These are phyloP conservation scores for Pueraria montana DNA, from an alignment of 306 rosid genomes.

Conservation along the genomic window DNA sequence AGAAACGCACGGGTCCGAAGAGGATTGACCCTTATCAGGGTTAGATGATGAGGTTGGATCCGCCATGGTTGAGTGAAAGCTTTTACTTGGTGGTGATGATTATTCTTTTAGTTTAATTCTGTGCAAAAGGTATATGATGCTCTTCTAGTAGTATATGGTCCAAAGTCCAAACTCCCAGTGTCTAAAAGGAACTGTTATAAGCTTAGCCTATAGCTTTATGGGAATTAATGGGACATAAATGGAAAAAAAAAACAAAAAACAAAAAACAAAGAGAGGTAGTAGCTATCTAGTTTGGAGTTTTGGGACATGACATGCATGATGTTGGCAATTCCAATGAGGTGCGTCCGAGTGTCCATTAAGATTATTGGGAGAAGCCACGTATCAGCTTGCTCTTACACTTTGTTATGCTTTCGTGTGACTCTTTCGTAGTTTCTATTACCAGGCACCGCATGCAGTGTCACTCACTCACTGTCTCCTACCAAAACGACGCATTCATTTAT, in stretches of 20 bases:
- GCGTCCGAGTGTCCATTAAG: slow-evolving; percentile 3
- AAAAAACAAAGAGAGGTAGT: no score
- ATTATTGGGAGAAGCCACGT: slow-evolving; percentile 21
- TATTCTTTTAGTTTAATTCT: no score
- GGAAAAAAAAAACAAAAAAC: background rate
- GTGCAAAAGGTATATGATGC: background rate
- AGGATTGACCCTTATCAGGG: slow-evolving; percentile 28
- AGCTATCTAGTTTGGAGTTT: background rate
- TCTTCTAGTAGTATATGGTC: no score
- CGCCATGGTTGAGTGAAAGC: slow-evolving; percentile 45
- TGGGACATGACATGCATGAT: background rate
- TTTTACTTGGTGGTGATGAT: background rate
- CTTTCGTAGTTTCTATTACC: background rate
- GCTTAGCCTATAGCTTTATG: background rate
- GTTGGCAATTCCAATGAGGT: slow-evolving; percentile 28
- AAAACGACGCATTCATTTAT: background rate
- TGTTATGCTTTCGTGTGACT: slow-evolving; percentile 11
- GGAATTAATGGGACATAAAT: background rate
- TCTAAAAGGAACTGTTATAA: background rate
- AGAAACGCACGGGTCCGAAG: slow-evolving; percentile 48
- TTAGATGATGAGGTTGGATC: slow-evolving; percentile 36
- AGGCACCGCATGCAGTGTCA: background rate
- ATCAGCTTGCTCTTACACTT: background rate
- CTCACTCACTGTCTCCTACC: background rate
- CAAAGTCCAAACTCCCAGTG: background rate